Base-by-base conservation (phyloP, 192 early-diverging fungal genomes). In the Paraglomus occultum region DNA sequence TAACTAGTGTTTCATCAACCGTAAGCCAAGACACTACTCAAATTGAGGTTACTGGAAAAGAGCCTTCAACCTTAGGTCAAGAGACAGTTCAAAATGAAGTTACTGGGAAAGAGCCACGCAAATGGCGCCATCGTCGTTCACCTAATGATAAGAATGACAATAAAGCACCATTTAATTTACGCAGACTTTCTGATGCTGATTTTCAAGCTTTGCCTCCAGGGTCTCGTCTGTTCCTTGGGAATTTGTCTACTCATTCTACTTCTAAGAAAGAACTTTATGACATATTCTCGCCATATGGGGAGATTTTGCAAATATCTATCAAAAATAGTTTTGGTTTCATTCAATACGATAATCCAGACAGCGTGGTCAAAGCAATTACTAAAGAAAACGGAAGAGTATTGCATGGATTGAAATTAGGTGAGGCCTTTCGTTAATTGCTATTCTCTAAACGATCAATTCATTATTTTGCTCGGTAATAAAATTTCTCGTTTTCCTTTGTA, bases 261-360 rank as follows among this genome's bases (percentile, higher is more conserved):
- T 70, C 67, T 8, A 70, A 57, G 50, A 53, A 59, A 59, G 67
- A 70, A 49, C 67, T 70, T 70, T 70, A 45, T 49, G 67, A 70
- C 39, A 70, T 70, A 42, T 70, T 70, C 49, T 59, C 67, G 8
- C 67, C 67, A 15, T 54, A 59, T 44, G 67, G 67, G 4, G 67
- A 70, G 59, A 59, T 70, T 59, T 70, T 70, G 20, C 55, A 70
- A 57, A 70, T 70, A 39, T 70, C 67, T 20, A 70, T 70, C 23
- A 70, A 70, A 59, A 70, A 70, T 70, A 70, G 67, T 50, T 70
- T 70, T 70, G 67, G 67, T 6, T 70, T 70, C 40, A 47, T 70
- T 31, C 67, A 70, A 70, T 70, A 70, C 59, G 55, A 70, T 59
- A 70, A 70, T 18, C 55, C 57, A 23, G 67, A 58, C 47, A 70